Evolutionary conservation across 768 basidiomycete genomes (phyloP).

Genomic region (Pleurotus eryngii): DNA sequence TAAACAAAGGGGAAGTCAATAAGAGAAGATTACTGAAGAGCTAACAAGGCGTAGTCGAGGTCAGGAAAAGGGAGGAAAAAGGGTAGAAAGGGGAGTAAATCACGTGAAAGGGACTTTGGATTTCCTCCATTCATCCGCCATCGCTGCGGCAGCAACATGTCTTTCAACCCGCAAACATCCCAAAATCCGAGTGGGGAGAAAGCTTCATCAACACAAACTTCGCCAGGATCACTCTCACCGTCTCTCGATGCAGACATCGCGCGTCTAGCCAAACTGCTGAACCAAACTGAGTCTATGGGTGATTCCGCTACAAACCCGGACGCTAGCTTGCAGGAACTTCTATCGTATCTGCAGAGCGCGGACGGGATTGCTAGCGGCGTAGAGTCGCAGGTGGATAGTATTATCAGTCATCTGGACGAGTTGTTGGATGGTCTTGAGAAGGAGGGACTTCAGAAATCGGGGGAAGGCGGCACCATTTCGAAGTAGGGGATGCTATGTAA

Average conservation of each 20-base stretch:
- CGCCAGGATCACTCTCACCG: neutral
- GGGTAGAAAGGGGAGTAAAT: too few species aligned
- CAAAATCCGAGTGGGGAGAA: too few species aligned
- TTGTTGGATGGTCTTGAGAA: slow-evolving; percentile 45
- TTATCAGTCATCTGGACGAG: slow-evolving; percentile 56
- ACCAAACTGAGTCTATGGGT: slow-evolving; percentile 16
- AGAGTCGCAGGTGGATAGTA: slow-evolving; percentile 57
- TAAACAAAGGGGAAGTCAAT: too few species aligned
- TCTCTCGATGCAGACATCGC: slow-evolving; percentile 35
- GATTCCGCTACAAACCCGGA: slow-evolving; percentile 6
- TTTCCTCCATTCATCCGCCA: neutral
- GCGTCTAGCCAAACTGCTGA: slow-evolving; percentile 27
- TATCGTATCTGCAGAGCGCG: slow-evolving; percentile 53
- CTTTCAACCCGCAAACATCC: too few species aligned
- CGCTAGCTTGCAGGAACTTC: slow-evolving; percentile 33
- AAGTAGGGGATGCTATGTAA: neutral
- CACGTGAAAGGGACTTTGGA: neutral
- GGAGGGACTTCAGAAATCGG: neutral
- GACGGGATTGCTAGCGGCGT: slow-evolving; percentile 58
- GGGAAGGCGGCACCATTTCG: neutral
- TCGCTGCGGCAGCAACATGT: too few species aligned
- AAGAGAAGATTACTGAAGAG: too few species aligned
- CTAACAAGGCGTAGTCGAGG: too few species aligned
- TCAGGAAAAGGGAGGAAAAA: too few species aligned
- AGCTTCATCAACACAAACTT: neutral